Evolutionary conservation across 2,329 filamentous ascomycete species (phyloP).

Genomic region (Cytospora leucostoma): DNA sequence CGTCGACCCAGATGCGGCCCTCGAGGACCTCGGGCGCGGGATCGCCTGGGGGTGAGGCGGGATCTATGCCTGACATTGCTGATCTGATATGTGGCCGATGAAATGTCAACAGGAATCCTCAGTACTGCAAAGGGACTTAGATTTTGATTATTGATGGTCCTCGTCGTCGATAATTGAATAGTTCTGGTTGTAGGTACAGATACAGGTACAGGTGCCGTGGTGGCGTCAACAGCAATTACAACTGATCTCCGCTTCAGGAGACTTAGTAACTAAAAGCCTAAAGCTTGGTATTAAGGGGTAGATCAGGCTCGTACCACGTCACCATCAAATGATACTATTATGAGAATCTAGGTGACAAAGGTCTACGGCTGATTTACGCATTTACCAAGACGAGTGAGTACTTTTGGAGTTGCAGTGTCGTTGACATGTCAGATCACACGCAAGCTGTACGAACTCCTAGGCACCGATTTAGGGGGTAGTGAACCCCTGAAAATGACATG

Average conservation of each 20-base stretch:
- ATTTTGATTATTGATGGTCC: background rate
- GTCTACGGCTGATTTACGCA: background rate
- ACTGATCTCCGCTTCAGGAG: background rate
- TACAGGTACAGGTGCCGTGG: background rate
- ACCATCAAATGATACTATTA: background rate
- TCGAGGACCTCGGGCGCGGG: conserved; percentile 58
- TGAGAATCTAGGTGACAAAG: background rate
- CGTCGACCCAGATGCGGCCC: conserved; percentile 93
- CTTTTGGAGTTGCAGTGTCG: background rate
- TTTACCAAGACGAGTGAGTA: background rate
- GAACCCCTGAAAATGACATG: too few species aligned
- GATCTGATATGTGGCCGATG: background rate
- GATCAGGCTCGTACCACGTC: background rate
- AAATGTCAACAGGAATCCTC: too few species aligned
- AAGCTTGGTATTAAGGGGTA: background rate
- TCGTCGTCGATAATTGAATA: background rate
- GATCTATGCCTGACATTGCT: conserved; percentile 31
- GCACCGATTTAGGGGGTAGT: too few species aligned
- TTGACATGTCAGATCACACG: background rate
- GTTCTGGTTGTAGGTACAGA: background rate
- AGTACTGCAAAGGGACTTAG: too few species aligned
- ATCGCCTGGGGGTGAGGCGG: conserved; percentile 44
- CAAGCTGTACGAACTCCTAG: too few species aligned
- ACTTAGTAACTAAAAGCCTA: background rate
- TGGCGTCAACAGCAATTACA: background rate